Percentiles rank a stretch among this genome's conserved stretches.
phyloP scores from a whole-genome alignment of 2,329 filamentous ascomycete species.

The Allantophomopsis cytisporea region DNA sequence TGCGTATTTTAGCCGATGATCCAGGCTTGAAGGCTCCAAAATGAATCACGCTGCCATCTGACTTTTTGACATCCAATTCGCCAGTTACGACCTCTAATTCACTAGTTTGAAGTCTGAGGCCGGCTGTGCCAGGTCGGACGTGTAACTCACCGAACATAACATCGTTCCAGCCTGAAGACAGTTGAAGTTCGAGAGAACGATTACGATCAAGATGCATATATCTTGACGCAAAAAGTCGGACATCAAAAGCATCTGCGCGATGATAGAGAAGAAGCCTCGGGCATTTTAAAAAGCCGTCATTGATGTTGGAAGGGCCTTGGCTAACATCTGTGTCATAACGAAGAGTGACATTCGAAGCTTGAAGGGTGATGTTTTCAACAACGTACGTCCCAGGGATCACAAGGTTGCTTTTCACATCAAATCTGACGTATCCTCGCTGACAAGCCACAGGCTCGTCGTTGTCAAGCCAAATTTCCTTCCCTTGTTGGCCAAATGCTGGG shows the following conservation, averaged over 20 bases:
- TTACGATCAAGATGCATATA: slow-evolving; percentile 69
- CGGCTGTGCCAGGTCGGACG: slow-evolving; percentile 50
- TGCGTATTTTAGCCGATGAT: slow-evolving; percentile 40
- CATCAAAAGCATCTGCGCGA: slow-evolving; percentile 51
- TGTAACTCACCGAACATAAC: slow-evolving; percentile 44
- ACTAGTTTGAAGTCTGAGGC: slow-evolving; percentile 46
- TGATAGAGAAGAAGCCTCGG: slow-evolving; percentile 64
- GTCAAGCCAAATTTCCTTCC: slow-evolving; percentile 55
- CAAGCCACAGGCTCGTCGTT: slow-evolving; percentile 23
- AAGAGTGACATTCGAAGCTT: slow-evolving; percentile 48
- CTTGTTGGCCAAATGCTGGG: slow-evolving; percentile 36
- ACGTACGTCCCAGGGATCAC: slow-evolving; percentile 58
- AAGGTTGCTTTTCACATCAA: slow-evolving; percentile 31
- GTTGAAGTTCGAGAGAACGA: slow-evolving; percentile 61
- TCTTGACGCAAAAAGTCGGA: slow-evolving; percentile 51
- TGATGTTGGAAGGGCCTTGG: slow-evolving; percentile 4
- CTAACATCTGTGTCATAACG: slow-evolving; percentile 46
- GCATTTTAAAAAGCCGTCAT: slow-evolving; percentile 34
- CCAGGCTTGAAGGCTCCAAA: slow-evolving; percentile 32
- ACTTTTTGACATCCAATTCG: slow-evolving; percentile 28
- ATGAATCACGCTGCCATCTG: slow-evolving; percentile 37
- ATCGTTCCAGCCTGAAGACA: slow-evolving; percentile 64
- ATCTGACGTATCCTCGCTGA: slow-evolving; percentile 28
- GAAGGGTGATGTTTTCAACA: slow-evolving; percentile 58
- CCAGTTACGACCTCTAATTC: slow-evolving; percentile 38